Base-by-base conservation (phyloP, 805 yeast genomes). In the Candida sithepensis region DNA sequence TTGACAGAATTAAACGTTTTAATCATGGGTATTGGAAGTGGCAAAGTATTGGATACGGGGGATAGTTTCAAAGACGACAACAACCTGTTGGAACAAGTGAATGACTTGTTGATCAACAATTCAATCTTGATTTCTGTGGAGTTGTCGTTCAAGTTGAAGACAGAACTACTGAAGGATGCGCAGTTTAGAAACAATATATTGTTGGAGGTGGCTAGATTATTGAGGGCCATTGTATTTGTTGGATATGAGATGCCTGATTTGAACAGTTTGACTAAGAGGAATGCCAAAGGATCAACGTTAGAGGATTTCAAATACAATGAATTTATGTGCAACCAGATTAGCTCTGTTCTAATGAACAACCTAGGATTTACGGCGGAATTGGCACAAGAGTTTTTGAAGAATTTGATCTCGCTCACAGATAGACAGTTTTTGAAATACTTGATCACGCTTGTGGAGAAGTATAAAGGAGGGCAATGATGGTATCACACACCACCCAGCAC, bases 361-460 rank as follows among this genome's bases (percentile, higher is more conserved):
- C 68, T 90, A 55, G 77, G 84, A 42, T 73, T 88, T 51, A 85
- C 91, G 23, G 67, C 70, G 16, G 79, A 77, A 18, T 63, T 84
- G 45, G 78, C 78, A 40, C 74, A 74, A 47, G 88, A 85, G 45
- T 79, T 89, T 55, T 74, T 87, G 32, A 71, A 75, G 46, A 75
- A 76, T 48, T 71, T 89, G 60, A 75, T 80, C 8, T 71, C 74
- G 19, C 57, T 72, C 52, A 82, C 82, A 45, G 75, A 71, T 47
- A 82, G 84, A 61, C 79, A 75, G 41, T 88, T 89, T 68, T 83
- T 81, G 63, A 86, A 84, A 69, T 87, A 78, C 61, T 84, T 84
- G 64, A 73, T 79, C 21, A 71, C 53, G 2, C 39, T 66, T 60
- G 19, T 76, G 66, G 64, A 66, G 66, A 53, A 54, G 21, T 56